These are phyloP conservation scores for Microdochium paspali DNA, from an alignment of 2,329 filamentous ascomycete genomes.

Conservation along the genomic window DNA sequence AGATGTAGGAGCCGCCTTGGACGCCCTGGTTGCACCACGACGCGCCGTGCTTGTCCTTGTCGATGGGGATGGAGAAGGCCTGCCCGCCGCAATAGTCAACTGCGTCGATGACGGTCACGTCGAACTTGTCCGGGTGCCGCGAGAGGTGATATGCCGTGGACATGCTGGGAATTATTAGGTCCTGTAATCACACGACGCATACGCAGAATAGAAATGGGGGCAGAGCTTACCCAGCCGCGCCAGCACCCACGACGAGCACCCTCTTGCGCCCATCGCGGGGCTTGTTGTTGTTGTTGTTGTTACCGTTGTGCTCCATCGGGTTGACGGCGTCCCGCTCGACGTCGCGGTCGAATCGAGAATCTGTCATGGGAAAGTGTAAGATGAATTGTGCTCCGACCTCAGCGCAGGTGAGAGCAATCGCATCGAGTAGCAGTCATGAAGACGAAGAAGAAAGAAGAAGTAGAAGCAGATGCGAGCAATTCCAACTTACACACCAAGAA, in stretches of 20 bases:
- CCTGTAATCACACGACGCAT: background rate
- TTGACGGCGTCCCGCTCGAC: conserved; percentile 9
- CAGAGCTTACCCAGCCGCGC: conserved; percentile 24
- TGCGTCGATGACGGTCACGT: conserved; percentile 47
- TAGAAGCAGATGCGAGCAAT: background rate
- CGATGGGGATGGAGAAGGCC: conserved; percentile 51
- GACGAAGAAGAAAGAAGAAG: background rate
- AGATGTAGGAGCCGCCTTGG: conserved; percentile 48
- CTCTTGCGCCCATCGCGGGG: conserved; percentile 15
- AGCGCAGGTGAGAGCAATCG: too few relatives aligned
- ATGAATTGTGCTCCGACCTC: too few relatives aligned
- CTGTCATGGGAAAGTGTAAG: conserved; percentile 1
- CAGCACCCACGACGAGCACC: conserved; percentile 30
- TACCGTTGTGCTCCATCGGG: conserved; percentile 12
- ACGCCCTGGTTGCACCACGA: conserved; percentile 55
- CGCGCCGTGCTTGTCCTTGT: conserved; percentile 48
- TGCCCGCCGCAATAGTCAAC: conserved; percentile 52
- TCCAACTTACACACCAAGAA: too few relatives aligned
- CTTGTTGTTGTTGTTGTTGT: conserved; percentile 3
- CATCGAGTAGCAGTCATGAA: too few relatives aligned
- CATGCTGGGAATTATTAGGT: conserved; percentile 22
- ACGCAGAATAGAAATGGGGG: background rate
- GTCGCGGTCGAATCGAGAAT: conserved; percentile 7
- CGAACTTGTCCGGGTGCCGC: conserved; percentile 48
- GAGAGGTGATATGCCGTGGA: conserved; percentile 51